Evolutionary conservation across 202 grass and related monocot genomes (phyloP).

Genomic region (Panicum hallii): DNA sequence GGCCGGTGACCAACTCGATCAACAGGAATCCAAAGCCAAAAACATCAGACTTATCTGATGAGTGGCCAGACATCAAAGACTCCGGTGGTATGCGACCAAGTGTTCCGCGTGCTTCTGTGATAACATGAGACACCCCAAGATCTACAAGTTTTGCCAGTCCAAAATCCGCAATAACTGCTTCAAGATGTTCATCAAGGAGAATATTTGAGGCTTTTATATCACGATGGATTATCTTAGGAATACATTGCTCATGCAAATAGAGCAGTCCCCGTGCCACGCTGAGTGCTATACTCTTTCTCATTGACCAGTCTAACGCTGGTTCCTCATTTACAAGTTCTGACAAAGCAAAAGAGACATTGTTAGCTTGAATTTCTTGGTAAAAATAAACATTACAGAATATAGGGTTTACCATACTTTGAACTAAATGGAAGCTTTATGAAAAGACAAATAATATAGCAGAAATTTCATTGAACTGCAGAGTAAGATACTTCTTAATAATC

Average conservation of each 20-base stretch:
- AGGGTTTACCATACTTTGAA: neutral
- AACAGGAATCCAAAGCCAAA: constrained; percentile 80
- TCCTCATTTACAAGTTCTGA: constrained; percentile 62
- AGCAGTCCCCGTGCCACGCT: constrained; percentile 63
- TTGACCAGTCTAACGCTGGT: constrained; percentile 80
- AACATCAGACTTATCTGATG: constrained; percentile 90
- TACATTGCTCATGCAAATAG: constrained; percentile 86
- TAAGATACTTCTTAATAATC: neutral
- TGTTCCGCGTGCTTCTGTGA: constrained; percentile 64
- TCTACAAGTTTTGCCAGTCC: constrained; percentile 78
- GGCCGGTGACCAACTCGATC: constrained; percentile 81
- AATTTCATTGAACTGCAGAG: neutral
- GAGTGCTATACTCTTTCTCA: constrained; percentile 77
- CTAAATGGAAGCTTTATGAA: neutral
- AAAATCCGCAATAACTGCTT: constrained; percentile 84
- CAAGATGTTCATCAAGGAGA: constrained; percentile 82
- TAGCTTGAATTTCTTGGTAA: neutral
- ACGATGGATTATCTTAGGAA: constrained; percentile 82
- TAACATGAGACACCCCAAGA: constrained; percentile 67
- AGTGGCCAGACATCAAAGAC: constrained; percentile 55
- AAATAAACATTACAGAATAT: neutral
- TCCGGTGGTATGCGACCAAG: constrained; percentile 85
- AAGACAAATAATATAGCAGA: neutral
- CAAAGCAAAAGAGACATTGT: constrained; percentile 27
- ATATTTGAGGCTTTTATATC: constrained; percentile 92